These are phyloP conservation scores for Biscogniauxia marginata DNA, from an alignment of 2,329 filamentous ascomycete genomes.

Conservation along the genomic window DNA sequence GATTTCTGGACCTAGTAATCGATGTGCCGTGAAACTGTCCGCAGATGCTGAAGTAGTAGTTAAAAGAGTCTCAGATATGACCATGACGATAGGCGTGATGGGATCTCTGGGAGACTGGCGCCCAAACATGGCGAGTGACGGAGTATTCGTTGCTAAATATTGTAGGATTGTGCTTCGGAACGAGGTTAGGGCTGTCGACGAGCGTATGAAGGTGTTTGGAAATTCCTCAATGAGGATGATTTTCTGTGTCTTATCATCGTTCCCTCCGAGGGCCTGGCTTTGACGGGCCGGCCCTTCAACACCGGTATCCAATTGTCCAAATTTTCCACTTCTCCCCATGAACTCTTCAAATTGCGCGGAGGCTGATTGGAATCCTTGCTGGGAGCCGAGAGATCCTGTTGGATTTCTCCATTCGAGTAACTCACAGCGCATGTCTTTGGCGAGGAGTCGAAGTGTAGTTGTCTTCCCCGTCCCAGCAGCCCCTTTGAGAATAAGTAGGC, in stretches of 20 bases:
- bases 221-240: conserved; percentile 81
- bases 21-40: conserved; percentile 90
- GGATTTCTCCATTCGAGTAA: conserved; percentile 92
- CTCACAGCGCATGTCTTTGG: conserved; percentile 72
- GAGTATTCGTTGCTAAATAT: conserved; percentile 68
- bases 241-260: conserved; percentile 38
- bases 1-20: conserved; percentile 83
- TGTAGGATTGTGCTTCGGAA: conserved; percentile 75
- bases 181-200: conserved; percentile 61
- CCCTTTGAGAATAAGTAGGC: conserved; percentile 82
- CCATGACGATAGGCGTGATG: conserved; percentile 75
- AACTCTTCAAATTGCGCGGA: conserved; percentile 91
- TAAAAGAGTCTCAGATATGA: conserved; percentile 87
- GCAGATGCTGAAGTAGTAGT: conserved; percentile 81
- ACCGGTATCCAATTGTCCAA: conserved; percentile 63
- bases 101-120: conserved; percentile 42
- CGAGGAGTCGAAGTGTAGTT: conserved; percentile 76
- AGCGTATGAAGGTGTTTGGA: conserved; percentile 69
- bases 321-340: conserved; percentile 75
- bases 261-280: conserved; percentile 4
- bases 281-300: conserved; percentile 22
- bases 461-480: conserved; percentile 92
- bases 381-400: conserved; percentile 53
- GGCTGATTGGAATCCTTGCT: conserved; percentile 65
- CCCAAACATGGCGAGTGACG: conserved; percentile 50